These are phyloP conservation scores for Sporothrix protearum DNA, from an alignment of 2,329 filamentous ascomycete species.

Conservation along the genomic window DNA sequence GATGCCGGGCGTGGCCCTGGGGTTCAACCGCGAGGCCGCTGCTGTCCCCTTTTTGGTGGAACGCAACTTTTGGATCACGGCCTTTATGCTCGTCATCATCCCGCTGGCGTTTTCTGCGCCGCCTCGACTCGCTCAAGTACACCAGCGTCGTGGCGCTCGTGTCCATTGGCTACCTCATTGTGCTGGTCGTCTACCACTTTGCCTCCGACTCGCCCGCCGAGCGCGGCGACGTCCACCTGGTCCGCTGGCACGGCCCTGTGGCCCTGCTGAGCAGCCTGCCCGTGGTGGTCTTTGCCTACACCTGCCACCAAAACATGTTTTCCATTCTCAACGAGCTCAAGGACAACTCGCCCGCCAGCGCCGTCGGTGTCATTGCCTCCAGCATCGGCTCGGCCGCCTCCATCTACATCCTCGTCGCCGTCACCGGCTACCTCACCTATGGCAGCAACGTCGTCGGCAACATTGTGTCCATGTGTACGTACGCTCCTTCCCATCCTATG, in stretches of 20 bases:
- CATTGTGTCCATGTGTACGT: constrained; percentile 86
- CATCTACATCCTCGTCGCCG: constrained; percentile 86
- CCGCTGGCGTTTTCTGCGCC: constrained; percentile 86
- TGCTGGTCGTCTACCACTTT: constrained; percentile 92
- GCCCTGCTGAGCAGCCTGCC: constrained; percentile 81
- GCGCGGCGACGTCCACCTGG: constrained; percentile 67
- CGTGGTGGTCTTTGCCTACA: constrained; percentile 98
- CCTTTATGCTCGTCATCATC: constrained; percentile 94
- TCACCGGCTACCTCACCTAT: constrained; percentile 94
- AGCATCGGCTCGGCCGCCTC: constrained; percentile 86
- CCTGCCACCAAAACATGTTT: constrained; percentile 99
- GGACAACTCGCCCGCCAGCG: constrained; percentile 72
- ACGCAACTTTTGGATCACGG: constrained; percentile 95
- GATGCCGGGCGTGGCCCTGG: constrained; percentile 89
- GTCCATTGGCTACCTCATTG: constrained; percentile 89
- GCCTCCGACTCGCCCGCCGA: constrained; percentile 71
- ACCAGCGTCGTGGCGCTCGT: constrained; percentile 88
- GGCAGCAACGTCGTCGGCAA: constrained; percentile 86
- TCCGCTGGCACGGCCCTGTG: constrained; percentile 75
- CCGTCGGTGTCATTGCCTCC: constrained; percentile 72
- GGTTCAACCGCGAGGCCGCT: constrained; percentile 59
- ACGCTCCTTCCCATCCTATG: not conserved
- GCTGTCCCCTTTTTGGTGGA: constrained; percentile 75
- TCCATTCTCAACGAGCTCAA: constrained; percentile 94
- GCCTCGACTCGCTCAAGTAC: constrained; percentile 94